Evolutionary conservation across 2,329 filamentous ascomycete genomes (phyloP).

Genomic region (Cladophialophora chaetospira): DNA sequence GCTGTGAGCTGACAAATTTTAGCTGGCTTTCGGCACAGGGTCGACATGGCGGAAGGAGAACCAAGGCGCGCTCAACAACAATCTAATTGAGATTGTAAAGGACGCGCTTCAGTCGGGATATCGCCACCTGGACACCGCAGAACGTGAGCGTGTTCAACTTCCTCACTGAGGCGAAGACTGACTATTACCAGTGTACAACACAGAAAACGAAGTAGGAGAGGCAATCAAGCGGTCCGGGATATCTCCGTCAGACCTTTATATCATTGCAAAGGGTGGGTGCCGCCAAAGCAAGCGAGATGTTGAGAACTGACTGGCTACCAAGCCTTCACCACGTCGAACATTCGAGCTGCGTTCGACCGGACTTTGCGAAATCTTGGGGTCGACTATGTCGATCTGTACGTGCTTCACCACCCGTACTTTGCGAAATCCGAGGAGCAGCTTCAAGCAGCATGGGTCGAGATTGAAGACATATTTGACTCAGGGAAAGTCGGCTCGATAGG

Average conservation of each 20-base stretch:
- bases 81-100: constrained; percentile 9
- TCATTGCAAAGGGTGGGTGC: constrained; percentile 66
- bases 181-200: constrained; percentile 48
- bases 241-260: constrained; percentile 64
- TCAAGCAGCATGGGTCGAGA: constrained; percentile 51
- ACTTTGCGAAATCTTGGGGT: constrained; percentile 64
- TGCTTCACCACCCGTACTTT: constrained; percentile 67
- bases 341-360: constrained; percentile 60
- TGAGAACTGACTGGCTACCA: constrained; percentile 32
- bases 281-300: not conserved
- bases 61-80: not conserved
- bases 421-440: constrained; percentile 49
- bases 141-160: not conserved
- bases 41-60: constrained; percentile 13
- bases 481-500: constrained; percentile 54
- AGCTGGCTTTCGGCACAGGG: constrained; percentile 11
- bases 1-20: not conserved
- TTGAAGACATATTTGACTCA: constrained; percentile 45
- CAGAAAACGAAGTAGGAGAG: constrained; percentile 66
- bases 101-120: constrained; percentile 6
- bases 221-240: constrained; percentile 61
- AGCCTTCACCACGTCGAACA: constrained; percentile 53
- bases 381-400: constrained; percentile 69
- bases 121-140: constrained; percentile 10
- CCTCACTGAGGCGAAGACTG: not conserved